Evolutionary conservation across 768 basidiomycete species (phyloP).

Genomic region (Lentinula lateritia): DNA sequence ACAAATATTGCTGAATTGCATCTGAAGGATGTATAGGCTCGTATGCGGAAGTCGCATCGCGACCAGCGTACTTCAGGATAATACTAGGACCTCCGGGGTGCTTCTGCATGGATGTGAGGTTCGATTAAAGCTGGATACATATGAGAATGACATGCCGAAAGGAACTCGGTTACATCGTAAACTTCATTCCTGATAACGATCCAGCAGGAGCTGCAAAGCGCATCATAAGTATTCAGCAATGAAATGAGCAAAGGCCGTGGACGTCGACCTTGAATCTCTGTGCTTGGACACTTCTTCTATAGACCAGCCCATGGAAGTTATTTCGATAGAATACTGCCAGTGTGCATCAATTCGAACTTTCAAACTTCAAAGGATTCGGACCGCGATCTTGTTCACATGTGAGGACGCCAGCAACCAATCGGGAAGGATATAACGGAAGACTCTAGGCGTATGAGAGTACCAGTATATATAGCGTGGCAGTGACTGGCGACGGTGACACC

Average conservation of each 20-base stretch:
- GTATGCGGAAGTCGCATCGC: conserved; percentile 74
- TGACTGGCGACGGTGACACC: no score
- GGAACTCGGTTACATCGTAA: conserved; percentile 82
- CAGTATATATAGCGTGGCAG: no score
- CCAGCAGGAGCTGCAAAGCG: conserved; percentile 64
- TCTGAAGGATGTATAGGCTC: conserved; percentile 84
- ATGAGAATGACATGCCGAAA: conserved; percentile 30
- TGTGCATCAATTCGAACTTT: no score
- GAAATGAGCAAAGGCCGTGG: neutral
- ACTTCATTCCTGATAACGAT: conserved; percentile 74
- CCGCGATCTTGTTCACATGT: neutral
- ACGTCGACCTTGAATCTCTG: conserved; percentile 40
- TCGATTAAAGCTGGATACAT: neutral
- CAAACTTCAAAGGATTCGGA: neutral
- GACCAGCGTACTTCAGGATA: conserved; percentile 80
- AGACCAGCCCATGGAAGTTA: conserved; percentile 4
- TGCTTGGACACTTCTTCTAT: conserved; percentile 59
- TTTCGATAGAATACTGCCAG: neutral
- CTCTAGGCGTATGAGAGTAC: neutral
- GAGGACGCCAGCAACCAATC: neutral
- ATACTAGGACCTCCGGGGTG: conserved; percentile 81
- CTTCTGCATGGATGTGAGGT: conserved; percentile 31
- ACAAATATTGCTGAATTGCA: conserved; percentile 67
- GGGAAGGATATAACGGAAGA: neutral
- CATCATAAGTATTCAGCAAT: neutral